Evolutionary conservation across 306 rosid species (phyloP), one percentile per base, ranked within the genome.

Genomic region (Ochetophila trinervis): DNA sequence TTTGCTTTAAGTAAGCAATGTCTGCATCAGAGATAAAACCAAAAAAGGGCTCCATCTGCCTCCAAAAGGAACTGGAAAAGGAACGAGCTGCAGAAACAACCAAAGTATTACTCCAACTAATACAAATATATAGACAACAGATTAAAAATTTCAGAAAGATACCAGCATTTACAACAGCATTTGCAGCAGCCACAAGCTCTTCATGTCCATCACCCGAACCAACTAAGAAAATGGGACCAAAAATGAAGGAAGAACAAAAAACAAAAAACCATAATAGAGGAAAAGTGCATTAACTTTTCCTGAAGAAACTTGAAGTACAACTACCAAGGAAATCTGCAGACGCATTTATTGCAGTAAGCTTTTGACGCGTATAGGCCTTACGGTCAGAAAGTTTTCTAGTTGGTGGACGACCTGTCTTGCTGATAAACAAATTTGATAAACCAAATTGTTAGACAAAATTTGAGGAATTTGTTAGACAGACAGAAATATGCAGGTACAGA

Each of bases 331-430:
- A 84, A 74, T 93, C 99, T 68, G 94, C 71, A 21, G 87, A 82
- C 63, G 85, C 72, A 75, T 82, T 89, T 16, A 80, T 66, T 32
- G 87, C 78, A 68, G 90, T 68, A 78, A 85, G 88, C 78, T 93
- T 93, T 78, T 90, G 97, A 70, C 99, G 96, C 62, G 93, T 80
- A 72, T 90, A 90, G 17, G 97, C 84, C 76, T 88, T 94, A 24
- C 99, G 96, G 71, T 90, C 97, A 70, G 97, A 86, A 52, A 88
- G 91, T 79, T 89, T 90, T 78, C 97, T 86, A 50, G 94, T 86
- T 75, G 96, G 97, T 44, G 99, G 99, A 78, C 99, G 99, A 65
- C 99, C 99, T 52, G 87, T 87, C 85, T 88, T 90, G 87, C 99
- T 94, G 97, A 80, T 78, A 69, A 69, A 65, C 58, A 63, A 53